Base-by-base conservation (phyloP, 495 filamentous ascomycete species). In the Neurospora intermedia region DNA sequence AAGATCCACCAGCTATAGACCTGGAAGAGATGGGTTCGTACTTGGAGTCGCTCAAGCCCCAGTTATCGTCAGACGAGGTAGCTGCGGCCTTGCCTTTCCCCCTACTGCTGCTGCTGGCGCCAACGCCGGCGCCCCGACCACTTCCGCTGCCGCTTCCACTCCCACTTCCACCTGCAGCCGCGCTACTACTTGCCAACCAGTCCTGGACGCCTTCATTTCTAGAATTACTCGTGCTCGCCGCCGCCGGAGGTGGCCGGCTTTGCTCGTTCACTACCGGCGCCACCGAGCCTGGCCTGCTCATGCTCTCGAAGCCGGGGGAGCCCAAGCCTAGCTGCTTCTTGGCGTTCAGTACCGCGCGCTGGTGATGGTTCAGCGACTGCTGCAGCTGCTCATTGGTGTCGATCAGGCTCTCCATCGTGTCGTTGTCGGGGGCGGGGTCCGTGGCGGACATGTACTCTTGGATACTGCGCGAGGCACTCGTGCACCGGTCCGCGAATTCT, bases 341-440 rank as follows among this genome's bases (percentile, higher is more conserved):
- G 1, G 95, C 95, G 75, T 90, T 86, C 18, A 97, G 86, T 73
- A 97, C 83, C 18, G 93, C 91, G 35, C 92, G 89, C 77, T 94
- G 92, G 82, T 98, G 91, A 71, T 92, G 89, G 71, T 88, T 94
- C 9, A 94, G 82, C 0, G 94, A 89, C 20, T 91, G 87, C 35
- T 90, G 89, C 23, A 99, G 84, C 78, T 93, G 90, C 77, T 98
- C 96, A 78, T 96, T 97, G 45, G 94, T 95, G 81, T 98, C 94
- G 79, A 99, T 97, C 69, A 99, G 82, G 23, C 90, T 94, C 74
- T 94, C 88, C 81, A 99, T 89, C 2, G 96, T 98, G 77, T 97
- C 80, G 78, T 95, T 94, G 78, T 99, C 96, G 4, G 94, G 94
- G 1, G 88, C 76, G 0, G 95, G 95, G 76, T 91, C 87, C 20